Evolutionary conservation across 1,284 basidiomycete genomes (phyloP).

Genomic region (Trichosporon sp.): DNA sequence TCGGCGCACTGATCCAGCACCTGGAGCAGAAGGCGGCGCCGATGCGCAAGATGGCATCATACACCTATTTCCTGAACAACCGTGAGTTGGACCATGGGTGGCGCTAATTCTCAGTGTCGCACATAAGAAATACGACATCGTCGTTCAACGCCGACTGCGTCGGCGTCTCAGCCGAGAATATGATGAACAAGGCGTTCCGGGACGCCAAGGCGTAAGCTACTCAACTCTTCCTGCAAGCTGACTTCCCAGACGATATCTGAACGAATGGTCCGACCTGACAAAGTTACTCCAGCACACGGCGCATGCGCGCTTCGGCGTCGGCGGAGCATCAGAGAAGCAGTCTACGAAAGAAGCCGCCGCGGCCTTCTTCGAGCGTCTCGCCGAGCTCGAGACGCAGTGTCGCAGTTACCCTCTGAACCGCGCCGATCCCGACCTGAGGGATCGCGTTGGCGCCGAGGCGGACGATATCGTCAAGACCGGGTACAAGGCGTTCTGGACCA

Average conservation of each 20-base stretch:
- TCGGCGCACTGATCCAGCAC: constrained; percentile 49
- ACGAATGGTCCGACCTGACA: constrained; percentile 46
- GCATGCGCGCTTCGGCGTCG: constrained; percentile 42
- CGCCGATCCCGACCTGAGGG: constrained; percentile 52
- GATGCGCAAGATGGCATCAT: constrained; percentile 47
- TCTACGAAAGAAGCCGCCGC: constrained; percentile 52
- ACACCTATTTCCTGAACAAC: constrained; percentile 55
- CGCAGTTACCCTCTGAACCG: constrained; percentile 45
- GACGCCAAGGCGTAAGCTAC: constrained; percentile 47
- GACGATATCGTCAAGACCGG: constrained; percentile 42
- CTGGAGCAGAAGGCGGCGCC: constrained; percentile 43
- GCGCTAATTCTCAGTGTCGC: constrained; percentile 47
- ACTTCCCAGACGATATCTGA: constrained; percentile 43
- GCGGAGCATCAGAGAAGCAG: constrained; percentile 45
- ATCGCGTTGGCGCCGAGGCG: constrained; percentile 50
- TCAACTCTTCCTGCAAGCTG: background rate
- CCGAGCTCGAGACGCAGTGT: constrained; percentile 47
- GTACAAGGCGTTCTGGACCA: constrained; percentile 42
- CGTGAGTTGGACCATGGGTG: constrained; percentile 38
- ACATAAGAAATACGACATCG: constrained; percentile 52
- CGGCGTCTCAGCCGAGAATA: constrained; percentile 53
- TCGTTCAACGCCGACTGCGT: constrained; percentile 53
- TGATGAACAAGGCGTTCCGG: constrained; percentile 54
- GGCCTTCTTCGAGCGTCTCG: constrained; percentile 52
- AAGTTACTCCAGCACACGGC: constrained; percentile 39